A percentile compares a stretch with the other conserved stretches of the same genome.
Evolutionary conservation across 495 filamentous ascomycete genomes (phyloP).

Genomic region (Penicillium parvum): DNA sequence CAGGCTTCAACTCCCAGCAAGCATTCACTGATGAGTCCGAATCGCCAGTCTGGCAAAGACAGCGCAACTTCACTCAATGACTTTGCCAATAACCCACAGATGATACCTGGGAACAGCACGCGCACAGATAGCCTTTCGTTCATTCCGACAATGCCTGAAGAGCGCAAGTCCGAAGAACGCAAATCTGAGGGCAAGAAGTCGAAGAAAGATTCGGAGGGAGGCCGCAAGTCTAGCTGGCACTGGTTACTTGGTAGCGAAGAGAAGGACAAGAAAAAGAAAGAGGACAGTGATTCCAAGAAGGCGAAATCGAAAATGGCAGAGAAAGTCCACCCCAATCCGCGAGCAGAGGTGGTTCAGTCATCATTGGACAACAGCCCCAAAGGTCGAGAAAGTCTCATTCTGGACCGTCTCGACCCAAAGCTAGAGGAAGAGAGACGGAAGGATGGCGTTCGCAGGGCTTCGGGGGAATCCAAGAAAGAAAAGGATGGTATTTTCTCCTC

Average conservation of each 20-base stretch:
- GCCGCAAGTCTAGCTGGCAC: slow-evolving; percentile 79
- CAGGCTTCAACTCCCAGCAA: slow-evolving; percentile 22
- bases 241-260: slow-evolving; percentile 71
- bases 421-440: slow-evolving; percentile 82
- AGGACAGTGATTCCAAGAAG: slow-evolving; percentile 58
- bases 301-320: slow-evolving; percentile 57
- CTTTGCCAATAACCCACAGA: slow-evolving; percentile 37
- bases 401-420: slow-evolving; percentile 73
- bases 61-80: slow-evolving; percentile 29
- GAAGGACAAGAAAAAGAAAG: slow-evolving; percentile 63
- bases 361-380: slow-evolving; percentile 65
- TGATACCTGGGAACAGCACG: slow-evolving; percentile 64
- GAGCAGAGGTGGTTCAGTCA: slow-evolving; percentile 75
- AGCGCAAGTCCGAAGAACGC: slow-evolving; percentile 59
- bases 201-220: slow-evolving; percentile 56
- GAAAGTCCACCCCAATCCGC: slow-evolving; percentile 61
- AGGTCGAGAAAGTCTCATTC: slow-evolving; percentile 75
- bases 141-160: slow-evolving; percentile 71
- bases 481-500: slow-evolving; percentile 84
- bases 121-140: slow-evolving; percentile 78
- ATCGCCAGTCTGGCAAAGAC: slow-evolving; percentile 28
- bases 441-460: slow-evolving; percentile 67
- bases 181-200: slow-evolving; percentile 60
- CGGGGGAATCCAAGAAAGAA: slow-evolving; percentile 78
- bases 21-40: slow-evolving; percentile 22